phyloP scores from a whole-genome alignment of 2,329 filamentous ascomycete genomes.

The Emmonsiellopsis sp. region DNA sequence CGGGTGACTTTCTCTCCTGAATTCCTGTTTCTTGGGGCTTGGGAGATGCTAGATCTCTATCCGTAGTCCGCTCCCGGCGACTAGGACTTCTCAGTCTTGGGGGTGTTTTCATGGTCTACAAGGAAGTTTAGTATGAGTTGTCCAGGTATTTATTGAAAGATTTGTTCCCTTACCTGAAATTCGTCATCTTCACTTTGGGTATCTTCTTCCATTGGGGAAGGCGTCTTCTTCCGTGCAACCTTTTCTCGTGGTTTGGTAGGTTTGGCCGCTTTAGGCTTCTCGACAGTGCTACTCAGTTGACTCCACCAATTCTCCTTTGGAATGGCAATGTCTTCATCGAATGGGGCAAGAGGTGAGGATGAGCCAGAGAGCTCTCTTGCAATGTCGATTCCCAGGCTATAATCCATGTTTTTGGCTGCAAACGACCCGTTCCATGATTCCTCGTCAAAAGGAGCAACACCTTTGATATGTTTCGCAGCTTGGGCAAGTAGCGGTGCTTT shows the following conservation, averaged over 20 bases:
- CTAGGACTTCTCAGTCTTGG: not conserved
- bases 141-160: not conserved
- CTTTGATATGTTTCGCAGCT: constrained; percentile 46
- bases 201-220: not conserved
- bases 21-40: not conserved
- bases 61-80: not conserved
- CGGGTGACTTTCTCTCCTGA: not conserved
- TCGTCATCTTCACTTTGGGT: constrained; percentile 1
- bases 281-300: not conserved
- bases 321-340: not conserved
- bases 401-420: constrained; percentile 11
- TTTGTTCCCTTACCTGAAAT: constrained; percentile 3
- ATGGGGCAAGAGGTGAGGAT: not conserved
- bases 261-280: not conserved
- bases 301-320: constrained; percentile 2
- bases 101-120: not conserved
- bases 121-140: not conserved
- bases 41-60: not conserved
- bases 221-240: not conserved
- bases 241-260: not conserved
- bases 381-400: constrained; percentile 18
- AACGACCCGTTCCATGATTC: constrained; percentile 33
- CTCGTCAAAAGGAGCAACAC: constrained; percentile 46
- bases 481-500: constrained; percentile 41
- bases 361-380: constrained; percentile 15